Evolutionary conservation across 2,329 filamentous ascomycete genomes (phyloP).

Genomic region (Fusarium solani-melongenae): DNA sequence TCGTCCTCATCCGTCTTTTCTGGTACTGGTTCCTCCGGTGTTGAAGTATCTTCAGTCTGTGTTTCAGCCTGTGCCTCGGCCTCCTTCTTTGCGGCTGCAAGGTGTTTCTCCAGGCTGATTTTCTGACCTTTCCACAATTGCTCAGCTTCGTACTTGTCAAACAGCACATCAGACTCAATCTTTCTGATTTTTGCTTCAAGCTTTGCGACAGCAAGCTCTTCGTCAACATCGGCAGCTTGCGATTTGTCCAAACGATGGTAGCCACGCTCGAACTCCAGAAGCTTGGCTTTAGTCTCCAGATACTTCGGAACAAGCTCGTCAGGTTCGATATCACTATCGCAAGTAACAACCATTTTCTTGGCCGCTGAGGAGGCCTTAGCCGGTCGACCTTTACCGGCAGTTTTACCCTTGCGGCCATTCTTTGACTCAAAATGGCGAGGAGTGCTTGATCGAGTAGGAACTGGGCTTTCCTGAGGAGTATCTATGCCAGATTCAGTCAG

Average conservation of each 20-base stretch:
- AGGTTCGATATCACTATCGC: slow-evolving; percentile 78
- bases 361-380: slow-evolving; percentile 43
- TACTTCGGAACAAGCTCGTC: slow-evolving; percentile 82
- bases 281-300: slow-evolving; percentile 76
- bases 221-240: slow-evolving; percentile 35
- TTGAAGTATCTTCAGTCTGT: slow-evolving; percentile 32
- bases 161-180: slow-evolving; percentile 82
- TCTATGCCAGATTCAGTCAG: slow-evolving; percentile 48
- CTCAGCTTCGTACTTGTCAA: slow-evolving; percentile 75
- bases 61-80: slow-evolving; percentile 31
- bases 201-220: slow-evolving; percentile 66
- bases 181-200: slow-evolving; percentile 78
- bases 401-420: slow-evolving; percentile 49
- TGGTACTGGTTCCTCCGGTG: slow-evolving; percentile 29
- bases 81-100: slow-evolving; percentile 60
- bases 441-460: slow-evolving; percentile 62
- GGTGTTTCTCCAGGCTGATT: slow-evolving; percentile 71
- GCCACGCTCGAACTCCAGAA: slow-evolving; percentile 69
- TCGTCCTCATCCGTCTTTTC: slow-evolving; percentile 55
- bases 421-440: slow-evolving; percentile 52
- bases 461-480: slow-evolving; percentile 61
- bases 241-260: slow-evolving; percentile 29
- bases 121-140: slow-evolving; percentile 71
- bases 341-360: slow-evolving; percentile 61
- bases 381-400: slow-evolving; percentile 40